Evolutionary conservation across 257 asterid genomes (phyloP).

Genomic region (Mitragyna speciosa): DNA sequence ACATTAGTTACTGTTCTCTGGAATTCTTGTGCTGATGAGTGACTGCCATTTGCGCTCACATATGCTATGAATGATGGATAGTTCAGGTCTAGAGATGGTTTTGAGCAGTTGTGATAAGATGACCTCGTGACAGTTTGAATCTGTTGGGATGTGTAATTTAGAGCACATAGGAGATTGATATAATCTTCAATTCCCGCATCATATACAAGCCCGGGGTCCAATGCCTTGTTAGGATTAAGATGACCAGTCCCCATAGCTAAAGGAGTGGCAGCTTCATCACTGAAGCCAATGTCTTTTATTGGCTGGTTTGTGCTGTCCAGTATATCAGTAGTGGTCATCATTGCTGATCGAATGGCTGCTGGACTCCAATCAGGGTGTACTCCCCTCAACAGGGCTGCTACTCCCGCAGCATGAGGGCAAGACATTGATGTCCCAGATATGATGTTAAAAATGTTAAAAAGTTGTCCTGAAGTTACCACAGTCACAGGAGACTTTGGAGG

Average conservation of each 20-base stretch:
- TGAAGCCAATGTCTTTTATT: constrained; percentile 41
- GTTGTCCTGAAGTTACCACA: constrained; percentile 23
- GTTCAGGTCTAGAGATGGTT: constrained; percentile 60
- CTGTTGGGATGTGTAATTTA: constrained; percentile 45
- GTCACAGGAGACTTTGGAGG: constrained; percentile 29
- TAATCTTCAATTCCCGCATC: constrained; percentile 49
- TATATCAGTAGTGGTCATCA: constrained; percentile 62
- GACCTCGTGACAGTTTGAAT: constrained; percentile 49
- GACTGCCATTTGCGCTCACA: constrained; percentile 25
- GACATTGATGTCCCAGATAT: constrained; percentile 82
- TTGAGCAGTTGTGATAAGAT: constrained; percentile 42
- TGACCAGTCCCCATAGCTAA: constrained; percentile 76
- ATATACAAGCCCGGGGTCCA: constrained; percentile 67
- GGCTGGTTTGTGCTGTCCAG: constrained; percentile 46
- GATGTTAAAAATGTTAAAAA: constrained; percentile 53
- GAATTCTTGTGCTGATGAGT: constrained; percentile 37
- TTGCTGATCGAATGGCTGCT: constrained; percentile 64
- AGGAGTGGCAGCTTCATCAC: constrained; percentile 43
- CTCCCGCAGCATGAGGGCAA: constrained; percentile 72
- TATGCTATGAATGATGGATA: constrained; percentile 72
- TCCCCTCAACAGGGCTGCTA: constrained; percentile 57
- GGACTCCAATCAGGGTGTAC: constrained; percentile 69
- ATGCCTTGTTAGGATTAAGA: constrained; percentile 59
- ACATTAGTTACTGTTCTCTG: constrained; percentile 59
- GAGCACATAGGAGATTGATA: constrained; percentile 46